phyloP scores from a whole-genome alignment of 495 filamentous ascomycete genomes.

The Mycothermus thermophilus region DNA sequence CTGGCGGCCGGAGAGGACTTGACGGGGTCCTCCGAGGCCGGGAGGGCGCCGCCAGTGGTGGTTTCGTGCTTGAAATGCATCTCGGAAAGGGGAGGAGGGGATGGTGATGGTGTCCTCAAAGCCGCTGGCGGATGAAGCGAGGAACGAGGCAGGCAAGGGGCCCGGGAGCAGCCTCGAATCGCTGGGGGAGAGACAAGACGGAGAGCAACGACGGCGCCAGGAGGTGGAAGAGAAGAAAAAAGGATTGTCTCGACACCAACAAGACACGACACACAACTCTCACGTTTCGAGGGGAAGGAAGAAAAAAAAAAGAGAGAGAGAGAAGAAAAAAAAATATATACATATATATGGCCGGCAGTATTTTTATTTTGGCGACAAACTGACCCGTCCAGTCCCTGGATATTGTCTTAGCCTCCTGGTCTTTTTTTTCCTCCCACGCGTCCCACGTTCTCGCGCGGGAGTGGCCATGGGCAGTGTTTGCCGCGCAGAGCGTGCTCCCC shows the following conservation, averaged over 20 bases:
- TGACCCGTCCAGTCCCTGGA: too few relatives aligned
- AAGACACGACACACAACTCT: too few relatives aligned
- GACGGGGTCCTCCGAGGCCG: constrained; percentile 11
- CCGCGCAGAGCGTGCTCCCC: too few relatives aligned
- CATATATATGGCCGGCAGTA: constrained; percentile 1
- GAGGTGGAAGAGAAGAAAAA: too few relatives aligned
- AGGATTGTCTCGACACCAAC: too few relatives aligned
- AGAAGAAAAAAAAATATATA: not conserved
- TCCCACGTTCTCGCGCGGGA: too few relatives aligned
- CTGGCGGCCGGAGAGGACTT: constrained; percentile 32
- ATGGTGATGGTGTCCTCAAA: constrained; percentile 12
- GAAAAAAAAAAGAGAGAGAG: not conserved
- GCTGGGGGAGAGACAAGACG: constrained; percentile 10
- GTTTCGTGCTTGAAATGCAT: constrained; percentile 18
- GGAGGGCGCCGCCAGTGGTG: constrained; percentile 11
- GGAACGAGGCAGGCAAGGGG: constrained; percentile 10
- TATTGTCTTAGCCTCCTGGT: too few relatives aligned
- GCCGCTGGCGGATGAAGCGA: constrained; percentile 11
- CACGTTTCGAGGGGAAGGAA: not conserved
- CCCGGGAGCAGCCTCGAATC: constrained; percentile 13
- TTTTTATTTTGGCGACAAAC: constrained; percentile 4
- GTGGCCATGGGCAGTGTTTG: too few relatives aligned
- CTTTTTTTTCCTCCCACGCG: too few relatives aligned
- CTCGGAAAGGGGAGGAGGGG: constrained; percentile 1
- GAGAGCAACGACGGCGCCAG: constrained; percentile 15